Evolutionary conservation across 2,329 filamentous ascomycete genomes (phyloP).

Genomic region (Monilinia fructicola): DNA sequence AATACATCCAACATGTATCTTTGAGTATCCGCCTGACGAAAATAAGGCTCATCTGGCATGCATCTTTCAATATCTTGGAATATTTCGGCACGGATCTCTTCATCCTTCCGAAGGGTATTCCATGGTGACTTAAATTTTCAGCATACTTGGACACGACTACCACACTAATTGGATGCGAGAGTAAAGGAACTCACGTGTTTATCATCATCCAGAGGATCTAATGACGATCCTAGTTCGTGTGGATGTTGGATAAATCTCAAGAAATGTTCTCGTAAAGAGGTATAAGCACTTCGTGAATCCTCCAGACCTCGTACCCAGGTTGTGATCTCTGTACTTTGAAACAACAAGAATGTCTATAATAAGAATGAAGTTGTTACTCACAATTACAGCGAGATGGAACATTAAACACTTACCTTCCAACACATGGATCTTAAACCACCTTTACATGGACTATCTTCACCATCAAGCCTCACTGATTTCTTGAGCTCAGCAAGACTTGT

Average conservation of each 20-base stretch:
- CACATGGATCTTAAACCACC: slow-evolving; percentile 80
- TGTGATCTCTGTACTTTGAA: slow-evolving; percentile 61
- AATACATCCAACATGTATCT: slow-evolving; percentile 81
- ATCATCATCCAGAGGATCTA: slow-evolving; percentile 87
- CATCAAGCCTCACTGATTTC: slow-evolving; percentile 61
- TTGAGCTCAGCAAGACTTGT: slow-evolving; percentile 61
- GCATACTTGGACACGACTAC: slow-evolving; percentile 36
- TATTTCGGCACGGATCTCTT: slow-evolving; percentile 82
- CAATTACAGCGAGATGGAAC: background rate
- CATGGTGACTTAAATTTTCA: slow-evolving; percentile 75
- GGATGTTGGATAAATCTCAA: slow-evolving; percentile 82
- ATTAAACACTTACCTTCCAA: slow-evolving; percentile 69
- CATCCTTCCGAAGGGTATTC: slow-evolving; percentile 82
- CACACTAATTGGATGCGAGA: background rate
- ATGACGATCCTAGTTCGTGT: slow-evolving; percentile 69
- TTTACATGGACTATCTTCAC: slow-evolving; percentile 61
- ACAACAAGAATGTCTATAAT: slow-evolving; percentile 73
- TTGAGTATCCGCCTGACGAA: slow-evolving; percentile 77
- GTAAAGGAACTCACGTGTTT: slow-evolving; percentile 47
- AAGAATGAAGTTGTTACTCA: slow-evolving; percentile 15
- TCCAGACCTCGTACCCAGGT: slow-evolving; percentile 68
- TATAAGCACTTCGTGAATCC: slow-evolving; percentile 72
- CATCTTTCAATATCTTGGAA: slow-evolving; percentile 89
- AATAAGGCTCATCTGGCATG: slow-evolving; percentile 87
- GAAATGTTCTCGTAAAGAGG: slow-evolving; percentile 69